Percentiles rank a stretch among this genome's conserved stretches.
These are phyloP conservation scores for Naumovozyma dairenensis DNA, from an alignment of 805 yeast genomes.

Conservation along the genomic window DNA sequence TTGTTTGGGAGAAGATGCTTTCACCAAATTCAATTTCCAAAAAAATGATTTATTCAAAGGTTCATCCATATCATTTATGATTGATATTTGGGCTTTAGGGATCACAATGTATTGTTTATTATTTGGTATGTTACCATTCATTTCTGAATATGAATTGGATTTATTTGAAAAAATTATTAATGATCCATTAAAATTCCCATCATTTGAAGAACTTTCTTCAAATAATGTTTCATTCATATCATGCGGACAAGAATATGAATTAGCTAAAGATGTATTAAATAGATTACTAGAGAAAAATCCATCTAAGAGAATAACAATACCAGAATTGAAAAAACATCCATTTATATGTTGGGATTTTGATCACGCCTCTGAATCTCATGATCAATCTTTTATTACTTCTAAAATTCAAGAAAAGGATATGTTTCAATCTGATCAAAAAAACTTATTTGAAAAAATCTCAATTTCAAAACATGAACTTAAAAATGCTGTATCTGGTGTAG, in stretches of 20 bases:
- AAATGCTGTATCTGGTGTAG: conserved; percentile 76
- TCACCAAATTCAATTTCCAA: conserved; percentile 12
- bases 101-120: conserved; percentile 80
- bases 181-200: conserved; percentile 50
- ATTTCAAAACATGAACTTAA: conserved; percentile 61
- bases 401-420: conserved; percentile 11
- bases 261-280: conserved; percentile 45
- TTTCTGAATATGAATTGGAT: conserved; percentile 60
- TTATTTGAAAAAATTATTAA: conserved; percentile 73
- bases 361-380: conserved; percentile 7
- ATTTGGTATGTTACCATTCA: conserved; percentile 84
- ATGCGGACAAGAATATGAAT: conserved; percentile 36
- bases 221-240: conserved; percentile 27
- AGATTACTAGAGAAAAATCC: conserved; percentile 66
- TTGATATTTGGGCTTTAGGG: conserved; percentile 97
- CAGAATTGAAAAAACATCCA: conserved; percentile 67
- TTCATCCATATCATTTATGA: conserved; percentile 62
- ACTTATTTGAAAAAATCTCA: conserved; percentile 37
- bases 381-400: conserved; percentile 12
- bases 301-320: conserved; percentile 51
- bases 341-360: conserved; percentile 43
- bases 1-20: conserved; percentile 43
- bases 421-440: conserved; percentile 23
- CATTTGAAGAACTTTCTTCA: conserved; percentile 18
- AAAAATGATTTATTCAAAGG: conserved; percentile 16